Conservation (phyloP, 2,329 filamentous ascomycete species). For the Ustilaginoidea virens region DNA sequence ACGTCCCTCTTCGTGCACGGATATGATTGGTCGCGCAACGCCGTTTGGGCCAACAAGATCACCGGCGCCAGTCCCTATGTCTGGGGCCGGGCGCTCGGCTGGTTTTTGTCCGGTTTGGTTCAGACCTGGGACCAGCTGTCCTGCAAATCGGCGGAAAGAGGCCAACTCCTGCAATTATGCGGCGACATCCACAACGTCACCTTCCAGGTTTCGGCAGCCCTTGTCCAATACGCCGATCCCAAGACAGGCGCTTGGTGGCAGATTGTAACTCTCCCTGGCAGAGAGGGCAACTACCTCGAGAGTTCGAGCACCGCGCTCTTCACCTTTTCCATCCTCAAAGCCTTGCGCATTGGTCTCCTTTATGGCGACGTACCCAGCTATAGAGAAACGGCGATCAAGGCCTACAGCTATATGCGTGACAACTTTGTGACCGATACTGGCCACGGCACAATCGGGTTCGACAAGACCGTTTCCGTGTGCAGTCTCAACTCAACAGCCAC, state of each 20-base stretch:
- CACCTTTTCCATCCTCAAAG: conserved; percentile 20
- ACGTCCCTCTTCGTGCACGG: conserved; percentile 26
- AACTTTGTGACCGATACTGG: conserved; percentile 25
- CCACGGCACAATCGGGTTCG: conserved; percentile 27
- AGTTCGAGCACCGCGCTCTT: conserved; percentile 45
- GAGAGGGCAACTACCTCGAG: conserved; percentile 44
- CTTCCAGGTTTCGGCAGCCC: not conserved
- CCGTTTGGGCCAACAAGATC: conserved; percentile 32
- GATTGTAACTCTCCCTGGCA: conserved; percentile 29
- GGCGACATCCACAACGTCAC: conserved; percentile 7
- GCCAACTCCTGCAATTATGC: conserved; percentile 3
- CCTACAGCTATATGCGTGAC: conserved; percentile 21
- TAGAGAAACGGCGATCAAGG: conserved; percentile 9
- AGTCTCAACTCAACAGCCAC: conserved; percentile 25
- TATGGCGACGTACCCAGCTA: conserved; percentile 6
- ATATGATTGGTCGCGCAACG: conserved; percentile 32
- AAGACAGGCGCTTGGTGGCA: conserved; percentile 40
- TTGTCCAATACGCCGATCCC: conserved; percentile 23
- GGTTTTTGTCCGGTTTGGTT: conserved; percentile 36
- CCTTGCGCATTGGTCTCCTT: conserved; percentile 4
- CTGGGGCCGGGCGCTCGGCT: conserved; percentile 38
- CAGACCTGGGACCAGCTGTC: conserved; percentile 30
- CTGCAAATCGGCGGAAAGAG: conserved; percentile 1
- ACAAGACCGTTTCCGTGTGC: conserved; percentile 23
- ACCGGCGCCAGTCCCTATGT: conserved; percentile 36